A percentile compares a stretch with the other conserved stretches of the same genome.
Evolutionary conservation across 345 rosid species (phyloP).

Genomic region (Tarenaya hassleriana): DNA sequence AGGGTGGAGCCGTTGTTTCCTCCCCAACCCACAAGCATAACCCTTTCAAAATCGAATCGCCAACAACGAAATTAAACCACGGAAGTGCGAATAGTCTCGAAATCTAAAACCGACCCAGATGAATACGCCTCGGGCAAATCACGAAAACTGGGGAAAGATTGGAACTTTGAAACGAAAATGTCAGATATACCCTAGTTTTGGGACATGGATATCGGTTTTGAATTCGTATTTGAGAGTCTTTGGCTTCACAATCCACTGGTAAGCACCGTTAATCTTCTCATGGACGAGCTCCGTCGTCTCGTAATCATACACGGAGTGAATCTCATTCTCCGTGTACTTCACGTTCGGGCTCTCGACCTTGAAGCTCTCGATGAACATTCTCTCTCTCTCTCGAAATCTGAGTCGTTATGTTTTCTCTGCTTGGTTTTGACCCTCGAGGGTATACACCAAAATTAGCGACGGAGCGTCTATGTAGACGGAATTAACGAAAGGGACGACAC

Average conservation of each 20-base stretch:
- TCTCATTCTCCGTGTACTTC: slow-evolving; percentile 55
- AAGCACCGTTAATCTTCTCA: slow-evolving; percentile 56
- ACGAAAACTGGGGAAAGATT: too few species aligned
- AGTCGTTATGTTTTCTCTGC: neutral
- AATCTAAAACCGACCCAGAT: slow-evolving; percentile 3
- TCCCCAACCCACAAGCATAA: slow-evolving; percentile 82
- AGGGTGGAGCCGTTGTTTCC: slow-evolving; percentile 94
- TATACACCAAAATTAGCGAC: too few species aligned
- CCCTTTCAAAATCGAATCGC: slow-evolving; percentile 28
- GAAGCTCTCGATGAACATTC: slow-evolving; percentile 66
- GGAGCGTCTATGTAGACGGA: too few species aligned
- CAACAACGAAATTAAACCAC: neutral
- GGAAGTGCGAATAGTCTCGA: neutral
- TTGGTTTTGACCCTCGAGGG: slow-evolving; percentile 15
- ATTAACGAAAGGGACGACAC: too few species aligned
- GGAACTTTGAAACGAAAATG: neutral
- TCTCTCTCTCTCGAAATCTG: neutral
- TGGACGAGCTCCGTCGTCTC: slow-evolving; percentile 80
- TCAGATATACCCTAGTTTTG: slow-evolving; percentile 51
- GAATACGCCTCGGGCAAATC: too few species aligned
- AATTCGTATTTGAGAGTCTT: slow-evolving; percentile 68
- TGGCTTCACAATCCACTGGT: slow-evolving; percentile 72
- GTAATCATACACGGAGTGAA: slow-evolving; percentile 62
- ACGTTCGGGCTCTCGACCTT: slow-evolving; percentile 74
- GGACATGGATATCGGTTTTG: slow-evolving; percentile 55